Evolutionary conservation across 352 stramenopile species (phyloP), one percentile per base, ranked within the genome.

Genomic region (Blastocystis sp.): DNA sequence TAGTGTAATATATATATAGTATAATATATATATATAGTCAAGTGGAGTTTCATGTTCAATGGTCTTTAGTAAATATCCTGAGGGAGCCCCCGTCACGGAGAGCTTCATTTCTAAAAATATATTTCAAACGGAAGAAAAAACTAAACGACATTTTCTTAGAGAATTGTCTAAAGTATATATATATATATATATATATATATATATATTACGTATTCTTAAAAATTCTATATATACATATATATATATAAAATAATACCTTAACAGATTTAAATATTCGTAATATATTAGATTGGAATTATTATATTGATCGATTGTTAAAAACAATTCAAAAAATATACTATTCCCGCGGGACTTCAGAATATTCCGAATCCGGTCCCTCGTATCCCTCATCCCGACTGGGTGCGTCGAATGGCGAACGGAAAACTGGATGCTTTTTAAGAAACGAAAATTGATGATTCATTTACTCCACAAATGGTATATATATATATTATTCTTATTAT

Each of bases 231-330:
- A n/a, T n/a, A n/a, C n/a, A n/a, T n/a, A n/a, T n/a, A n/a, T n/a
- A n/a, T n/a, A n/a, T n/a, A n/a, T n/a, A n/a, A 43, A 67, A 76
- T 66, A 65, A 31, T 25, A 71, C 80, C 10, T 67, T 95, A 36
- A 77, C 88, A 35, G 85, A 88, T 54, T 88, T 90, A 44, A 80
- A 88, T 57, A 77, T 77, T 44, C 43, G 87, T 2, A 82, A 84
- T 32, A 80, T 96, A 52, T 69, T 96, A 11, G 91, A 98, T 72
- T 98, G 91, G 91, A 81, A 94, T 57, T 97, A 98, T 67, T 98
- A 98, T 70, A 70, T 74, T 11, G 77, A 89, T 19, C 73, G 82
- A 32, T 68, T 92, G 2, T 75, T 70, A 16, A 87, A 80, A 28
- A 93, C 83, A 0, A 87, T 98, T 30, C 87, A 93, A 48, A 98